phyloP scores from a whole-genome alignment of 108 stramenopile genomes.

The Tribonema minus region DNA sequence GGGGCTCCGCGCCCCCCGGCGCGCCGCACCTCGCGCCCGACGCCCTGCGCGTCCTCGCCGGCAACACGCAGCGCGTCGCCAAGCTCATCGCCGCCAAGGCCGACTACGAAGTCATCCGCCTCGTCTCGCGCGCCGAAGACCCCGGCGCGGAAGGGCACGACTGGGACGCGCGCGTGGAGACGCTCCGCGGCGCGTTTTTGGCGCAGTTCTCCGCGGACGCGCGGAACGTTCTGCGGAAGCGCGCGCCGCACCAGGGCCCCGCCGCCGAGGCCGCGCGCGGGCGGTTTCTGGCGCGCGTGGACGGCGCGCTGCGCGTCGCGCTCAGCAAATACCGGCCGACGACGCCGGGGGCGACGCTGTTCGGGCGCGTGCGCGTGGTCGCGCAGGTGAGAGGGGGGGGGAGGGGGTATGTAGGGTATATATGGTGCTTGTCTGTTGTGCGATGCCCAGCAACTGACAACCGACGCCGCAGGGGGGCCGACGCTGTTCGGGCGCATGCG shows the following conservation, averaged over 20 bases:
- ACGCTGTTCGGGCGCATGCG: background rate
- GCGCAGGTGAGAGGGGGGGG: too few species aligned
- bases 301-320: conserved; percentile 20
- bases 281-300: background rate
- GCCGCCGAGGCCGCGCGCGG: background rate
- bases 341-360: conserved; percentile 35
- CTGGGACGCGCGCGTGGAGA: conserved; percentile 35
- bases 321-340: conserved; percentile 31
- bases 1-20: background rate
- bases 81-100: conserved; percentile 36
- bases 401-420: background rate
- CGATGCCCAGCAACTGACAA: background rate
- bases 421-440: background rate
- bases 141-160: conserved; percentile 11
- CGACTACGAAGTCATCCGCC: conserved; percentile 39
- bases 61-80: conserved; percentile 40
- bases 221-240: background rate
- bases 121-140: conserved; percentile 15
- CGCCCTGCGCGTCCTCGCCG: conserved; percentile 27
- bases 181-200: background rate
- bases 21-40: conserved; percentile 9
- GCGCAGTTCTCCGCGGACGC: conserved; percentile 1
- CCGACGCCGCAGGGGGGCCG: background rate
- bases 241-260: conserved; percentile 9
- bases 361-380: conserved; percentile 25